phyloP scores from a whole-genome alignment of 208 protist species.

The Leishmania martiniquensis region DNA sequence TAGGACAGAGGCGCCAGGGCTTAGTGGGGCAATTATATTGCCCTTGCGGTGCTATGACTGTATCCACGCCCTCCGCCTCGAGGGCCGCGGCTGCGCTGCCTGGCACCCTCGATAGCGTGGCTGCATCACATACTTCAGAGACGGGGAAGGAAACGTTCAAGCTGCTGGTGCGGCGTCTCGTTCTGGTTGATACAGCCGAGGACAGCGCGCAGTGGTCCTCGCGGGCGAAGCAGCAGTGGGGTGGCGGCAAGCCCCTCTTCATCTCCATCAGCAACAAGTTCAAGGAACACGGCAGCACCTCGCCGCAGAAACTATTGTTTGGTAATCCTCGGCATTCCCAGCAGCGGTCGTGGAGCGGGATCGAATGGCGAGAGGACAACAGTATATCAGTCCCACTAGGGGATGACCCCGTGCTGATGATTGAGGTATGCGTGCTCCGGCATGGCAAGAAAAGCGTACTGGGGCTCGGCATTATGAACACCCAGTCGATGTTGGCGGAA shows the following conservation, averaged over 20 bases:
- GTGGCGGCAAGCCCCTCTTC: conserved; percentile 57
- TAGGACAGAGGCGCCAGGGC: not conserved
- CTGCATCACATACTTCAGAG: not conserved
- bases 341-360: conserved; percentile 53
- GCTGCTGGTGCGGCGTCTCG: conserved; percentile 61
- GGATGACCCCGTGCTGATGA: conserved; percentile 70
- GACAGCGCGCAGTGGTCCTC: conserved; percentile 64
- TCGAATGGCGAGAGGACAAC: conserved; percentile 39
- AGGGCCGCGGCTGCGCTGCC: not conserved
- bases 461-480: conserved; percentile 74
- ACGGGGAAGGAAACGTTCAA: conserved; percentile 42
- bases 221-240: conserved; percentile 77
- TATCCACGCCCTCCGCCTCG: conserved; percentile 10
- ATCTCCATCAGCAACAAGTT: conserved; percentile 62
- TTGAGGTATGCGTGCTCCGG: conserved; percentile 60
- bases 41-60: conserved; percentile 2
- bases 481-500: conserved; percentile 67
- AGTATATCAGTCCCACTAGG: conserved; percentile 56
- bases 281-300: conserved; percentile 49
- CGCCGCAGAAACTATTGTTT: conserved; percentile 51
- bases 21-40: not conserved
- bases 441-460: conserved; percentile 49
- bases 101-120: not conserved
- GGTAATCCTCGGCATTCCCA: conserved; percentile 34
- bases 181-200: conserved; percentile 85